phyloP scores from a whole-genome alignment of 2,329 filamentous ascomycete species.

The Bisporella sp. region DNA sequence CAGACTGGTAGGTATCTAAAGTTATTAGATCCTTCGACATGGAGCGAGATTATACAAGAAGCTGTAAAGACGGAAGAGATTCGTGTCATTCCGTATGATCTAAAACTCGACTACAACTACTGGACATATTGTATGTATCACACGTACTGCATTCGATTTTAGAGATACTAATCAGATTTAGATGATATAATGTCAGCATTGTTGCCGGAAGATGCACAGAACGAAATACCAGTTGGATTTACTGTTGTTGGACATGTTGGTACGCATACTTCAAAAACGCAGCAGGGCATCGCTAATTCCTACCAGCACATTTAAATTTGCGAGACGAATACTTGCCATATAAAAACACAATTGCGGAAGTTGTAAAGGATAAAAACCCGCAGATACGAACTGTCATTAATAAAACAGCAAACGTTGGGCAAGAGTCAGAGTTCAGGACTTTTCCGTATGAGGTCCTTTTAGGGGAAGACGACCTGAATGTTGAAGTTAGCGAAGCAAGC shows the following conservation, averaged over 20 bases:
- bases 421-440: conserved; percentile 79
- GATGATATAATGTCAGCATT: conserved; percentile 73
- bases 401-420: conserved; percentile 84
- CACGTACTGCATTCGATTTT: background rate
- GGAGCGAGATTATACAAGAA: conserved; percentile 63
- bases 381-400: conserved; percentile 85
- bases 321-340: conserved; percentile 77
- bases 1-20: background rate
- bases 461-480: conserved; percentile 75
- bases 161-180: conserved; percentile 1
- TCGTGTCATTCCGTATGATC: conserved; percentile 64
- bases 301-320: conserved; percentile 78
- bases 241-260: conserved; percentile 82
- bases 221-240: conserved; percentile 80
- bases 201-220: conserved; percentile 71
- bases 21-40: conserved; percentile 60
- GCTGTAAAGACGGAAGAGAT: conserved; percentile 64
- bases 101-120: conserved; percentile 74
- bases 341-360: conserved; percentile 76
- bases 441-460: conserved; percentile 88
- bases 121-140: conserved; percentile 71
- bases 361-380: conserved; percentile 85
- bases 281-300: background rate
- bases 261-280: conserved; percentile 32
- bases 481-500: conserved; percentile 72